phyloP scores from a whole-genome alignment of 805 yeast genomes.

The Brettanomyces anomalus region DNA sequence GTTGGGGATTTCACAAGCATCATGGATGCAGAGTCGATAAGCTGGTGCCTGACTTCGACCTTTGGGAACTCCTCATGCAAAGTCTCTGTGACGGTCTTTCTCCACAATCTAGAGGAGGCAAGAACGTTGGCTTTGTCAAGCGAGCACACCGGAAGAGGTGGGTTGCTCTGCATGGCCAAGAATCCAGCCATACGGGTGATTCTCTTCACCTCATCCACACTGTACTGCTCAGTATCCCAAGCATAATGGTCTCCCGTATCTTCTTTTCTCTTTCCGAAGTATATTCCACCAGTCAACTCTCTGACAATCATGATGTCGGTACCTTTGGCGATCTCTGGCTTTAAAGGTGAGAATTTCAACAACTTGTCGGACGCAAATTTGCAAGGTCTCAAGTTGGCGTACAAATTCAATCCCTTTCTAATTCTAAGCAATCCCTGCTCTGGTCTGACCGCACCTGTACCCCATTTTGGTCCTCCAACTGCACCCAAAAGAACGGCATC shows the following conservation, averaged over 20 bases:
- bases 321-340: slow-evolving; percentile 76
- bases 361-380: slow-evolving; percentile 81
- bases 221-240: slow-evolving; percentile 87
- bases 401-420: slow-evolving; percentile 86
- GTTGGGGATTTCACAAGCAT: slow-evolving; percentile 88
- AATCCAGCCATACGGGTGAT: slow-evolving; percentile 98
- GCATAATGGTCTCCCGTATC: slow-evolving; percentile 84
- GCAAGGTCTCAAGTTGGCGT: slow-evolving; percentile 96
- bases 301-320: slow-evolving; percentile 90
- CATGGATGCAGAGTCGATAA: slow-evolving; percentile 99
- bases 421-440: slow-evolving; percentile 94
- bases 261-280: slow-evolving; percentile 93
- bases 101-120: slow-evolving; percentile 95
- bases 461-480: slow-evolving; percentile 99
- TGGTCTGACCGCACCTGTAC: slow-evolving; percentile 92
- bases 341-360: slow-evolving; percentile 81
- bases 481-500: slow-evolving; percentile 97
- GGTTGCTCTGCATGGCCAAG: slow-evolving; percentile 84
- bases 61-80: slow-evolving; percentile 87
- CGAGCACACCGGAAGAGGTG: slow-evolving; percentile 94
- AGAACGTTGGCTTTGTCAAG: slow-evolving; percentile 96
- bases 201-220: slow-evolving; percentile 88
- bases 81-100: slow-evolving; percentile 82
- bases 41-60: slow-evolving; percentile 79
- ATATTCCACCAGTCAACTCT: slow-evolving; percentile 96